Base-by-base conservation (phyloP, 129 eudicot species). In the Mikania micrantha region DNA sequence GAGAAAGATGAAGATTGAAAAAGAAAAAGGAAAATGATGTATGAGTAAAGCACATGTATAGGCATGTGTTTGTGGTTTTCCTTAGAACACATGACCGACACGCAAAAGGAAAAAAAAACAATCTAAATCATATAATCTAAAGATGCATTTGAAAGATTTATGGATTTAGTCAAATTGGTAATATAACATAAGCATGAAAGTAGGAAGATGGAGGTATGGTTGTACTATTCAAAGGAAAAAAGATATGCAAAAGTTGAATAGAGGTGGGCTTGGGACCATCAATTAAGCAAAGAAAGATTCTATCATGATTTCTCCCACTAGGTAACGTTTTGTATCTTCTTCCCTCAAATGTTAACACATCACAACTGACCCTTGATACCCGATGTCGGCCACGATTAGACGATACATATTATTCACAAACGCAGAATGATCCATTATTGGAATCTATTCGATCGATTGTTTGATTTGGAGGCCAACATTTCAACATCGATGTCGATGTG, bases 261-360 rank as follows among this genome's bases (percentile, higher is more conserved):
- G 65, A 73, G 19, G 57, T 52, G 16, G 73, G 40, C 54, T 44
- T 38, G 82, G 78, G 78, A 66, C 74, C 82, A 71, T 42, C 27
- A 68, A 71, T 42, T 19, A 68, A 66, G 54, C 36, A 58, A 67
- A 52, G 70, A 68, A 67, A 64, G 69, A 72, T 74, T 79, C 82
- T n/a, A 81, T 85, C 75, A 85, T 85, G 72, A 48, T 81, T 82
- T 76, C 19, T 63, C 84, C 90, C 86, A 81, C 86, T 84, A 80
- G 40, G 83, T 80, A 79, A 19, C 52, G 29, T 59, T 74, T 67
- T 69, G 65, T 70, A 70, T 47, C 75, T 80, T 73, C 70, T 50
- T 29, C 60, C 69, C 73, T 71, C 39, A 38, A 50, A 77, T 70
- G 81, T 53, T 50, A 28, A 56, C 53, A 62, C 66, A 57, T 70